Base-by-base conservation (phyloP, 129 eudicot genomes). In the Flaveria ramosissima region DNA sequence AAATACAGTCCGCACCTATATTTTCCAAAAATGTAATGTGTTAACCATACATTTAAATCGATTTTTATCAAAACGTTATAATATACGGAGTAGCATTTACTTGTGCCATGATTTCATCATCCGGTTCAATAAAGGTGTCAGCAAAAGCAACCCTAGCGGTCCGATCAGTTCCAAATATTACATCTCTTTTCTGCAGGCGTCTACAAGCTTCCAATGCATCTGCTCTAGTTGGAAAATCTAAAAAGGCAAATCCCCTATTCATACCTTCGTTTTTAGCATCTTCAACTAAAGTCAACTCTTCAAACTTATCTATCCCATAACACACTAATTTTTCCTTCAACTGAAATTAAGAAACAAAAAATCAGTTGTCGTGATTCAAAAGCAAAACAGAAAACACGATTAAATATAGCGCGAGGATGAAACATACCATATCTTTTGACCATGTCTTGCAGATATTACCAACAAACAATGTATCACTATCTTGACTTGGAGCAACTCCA, bases 401-500 rank as follows among this genome's bases (percentile, higher is more conserved):
- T 63, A 1, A 26, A 50, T 30, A 56, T 17, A 0, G 15, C 27
- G 43, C 19, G 43, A 55, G 17, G 10, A 59, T 13, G 39, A 9
- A 74, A 36, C 42, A 10, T 83, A 83, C 86, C 83, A 83, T 83
- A 46, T 83, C 86, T 45, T 83, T 79, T 78, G 86, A 73, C 86
- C 86, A 83, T 68, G 86, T 30, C 70, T 79, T 83, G 86, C 86
- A 78, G 14, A 83, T 83, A 76, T 83, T 83, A 60, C 86, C 86
- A 26, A 83, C 83, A 73, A 78, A 83, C 73, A 83, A 78, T 24
- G 86, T 83, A 80, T 83, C 86, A 17, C 86, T 78, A 55, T 83
- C 86, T 78, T 83, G 86, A 78, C 86, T 83, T 30, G 86, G 86
- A 70, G 86, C 86, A 23, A 83, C 86, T 61, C 86, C 86, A 53